phyloP scores from a whole-genome alignment of 306 rosid species.

The Lathyrus aphaca region DNA sequence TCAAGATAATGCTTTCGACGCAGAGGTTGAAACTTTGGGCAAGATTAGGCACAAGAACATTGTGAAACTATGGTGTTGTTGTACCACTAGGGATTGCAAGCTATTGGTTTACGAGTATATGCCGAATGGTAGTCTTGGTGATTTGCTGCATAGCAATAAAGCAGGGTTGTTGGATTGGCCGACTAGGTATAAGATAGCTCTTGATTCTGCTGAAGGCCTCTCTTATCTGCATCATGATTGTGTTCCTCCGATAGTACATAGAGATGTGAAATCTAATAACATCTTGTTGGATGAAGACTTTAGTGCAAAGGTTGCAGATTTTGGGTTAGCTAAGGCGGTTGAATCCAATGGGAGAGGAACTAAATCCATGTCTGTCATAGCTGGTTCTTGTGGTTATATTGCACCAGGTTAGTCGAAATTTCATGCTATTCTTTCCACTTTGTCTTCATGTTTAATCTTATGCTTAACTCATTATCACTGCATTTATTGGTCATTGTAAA shows the following conservation, averaged over 20 bases:
- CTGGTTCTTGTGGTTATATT: conserved; percentile 95
- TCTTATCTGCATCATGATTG: conserved; percentile 96
- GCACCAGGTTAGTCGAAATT: conserved; percentile 75
- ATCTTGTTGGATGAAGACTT: conserved; percentile 86
- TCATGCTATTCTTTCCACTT: background rate
- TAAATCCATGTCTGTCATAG: conserved; percentile 86
- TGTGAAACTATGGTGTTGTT: conserved; percentile 94
- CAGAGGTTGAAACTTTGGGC: conserved; percentile 89
- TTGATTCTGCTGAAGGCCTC: conserved; percentile 94
- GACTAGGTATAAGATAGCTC: conserved; percentile 76
- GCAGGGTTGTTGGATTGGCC: conserved; percentile 92
- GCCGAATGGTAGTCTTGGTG: conserved; percentile 95
- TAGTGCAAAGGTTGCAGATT: conserved; percentile 89
- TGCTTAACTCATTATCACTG: conserved; percentile 5
- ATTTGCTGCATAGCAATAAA: conserved; percentile 79
- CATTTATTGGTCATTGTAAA: background rate
- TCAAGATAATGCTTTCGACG: conserved; percentile 70
- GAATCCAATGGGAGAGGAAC: conserved; percentile 61
- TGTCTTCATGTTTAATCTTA: conserved; percentile 22
- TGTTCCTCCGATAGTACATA: conserved; percentile 87
- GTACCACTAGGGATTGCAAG: conserved; percentile 80
- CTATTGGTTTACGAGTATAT: conserved; percentile 94
- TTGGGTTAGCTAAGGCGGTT: conserved; percentile 82
- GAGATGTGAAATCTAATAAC: conserved; percentile 92
- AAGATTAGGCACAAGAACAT: conserved; percentile 94